Percentiles rank a stretch among this genome's conserved stretches.
These are phyloP conservation scores for Xylaria grammica DNA, from an alignment of 495 filamentous ascomycete genomes.

Conservation along the genomic window DNA sequence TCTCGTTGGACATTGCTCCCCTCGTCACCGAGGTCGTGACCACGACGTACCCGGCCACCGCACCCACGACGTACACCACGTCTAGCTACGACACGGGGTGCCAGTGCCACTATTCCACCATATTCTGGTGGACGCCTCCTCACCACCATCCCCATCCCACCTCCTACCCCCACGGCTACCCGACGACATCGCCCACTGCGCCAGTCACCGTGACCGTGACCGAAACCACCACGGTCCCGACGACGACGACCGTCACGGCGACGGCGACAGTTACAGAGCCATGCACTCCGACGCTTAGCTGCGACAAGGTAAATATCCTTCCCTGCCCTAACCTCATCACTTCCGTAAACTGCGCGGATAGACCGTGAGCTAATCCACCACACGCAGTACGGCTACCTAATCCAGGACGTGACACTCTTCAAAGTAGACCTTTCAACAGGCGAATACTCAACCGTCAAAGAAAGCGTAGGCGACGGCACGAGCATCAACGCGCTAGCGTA, in stretches of 20 bases:
- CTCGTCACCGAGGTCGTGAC: slow-evolving; percentile 23
- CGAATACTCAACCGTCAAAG: not conserved
- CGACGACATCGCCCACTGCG: slow-evolving; percentile 3
- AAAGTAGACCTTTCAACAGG: slow-evolving; percentile 23
- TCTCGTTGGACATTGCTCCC: slow-evolving; percentile 15
- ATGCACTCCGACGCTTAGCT: slow-evolving; percentile 21
- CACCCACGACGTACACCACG: slow-evolving; percentile 19
- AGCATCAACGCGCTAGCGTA: slow-evolving; percentile 23
- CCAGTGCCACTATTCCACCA: slow-evolving; percentile 17
- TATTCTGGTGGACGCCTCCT: slow-evolving; percentile 21
- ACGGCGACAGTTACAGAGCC: slow-evolving; percentile 21
- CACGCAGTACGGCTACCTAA: slow-evolving; percentile 22
- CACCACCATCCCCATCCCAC: not conserved
- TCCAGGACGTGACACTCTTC: slow-evolving; percentile 20
- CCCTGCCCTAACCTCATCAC: not conserved
- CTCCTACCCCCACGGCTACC: not conserved
- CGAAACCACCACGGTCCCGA: slow-evolving; percentile 14
- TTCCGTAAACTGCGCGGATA: not conserved
- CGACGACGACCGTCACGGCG: slow-evolving; percentile 19
- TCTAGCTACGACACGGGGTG: slow-evolving; percentile 12
- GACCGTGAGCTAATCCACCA: not conserved
- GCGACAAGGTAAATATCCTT: slow-evolving; percentile 18
- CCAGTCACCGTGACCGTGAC: slow-evolving; percentile 17
- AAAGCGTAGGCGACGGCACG: slow-evolving; percentile 13
- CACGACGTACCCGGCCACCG: slow-evolving; percentile 11